A percentile compares a stretch with the other conserved stretches of the same genome.
phyloP scores from a whole-genome alignment of 2,329 filamentous ascomycete species.

The Ambrosiella cleistominuta region DNA sequence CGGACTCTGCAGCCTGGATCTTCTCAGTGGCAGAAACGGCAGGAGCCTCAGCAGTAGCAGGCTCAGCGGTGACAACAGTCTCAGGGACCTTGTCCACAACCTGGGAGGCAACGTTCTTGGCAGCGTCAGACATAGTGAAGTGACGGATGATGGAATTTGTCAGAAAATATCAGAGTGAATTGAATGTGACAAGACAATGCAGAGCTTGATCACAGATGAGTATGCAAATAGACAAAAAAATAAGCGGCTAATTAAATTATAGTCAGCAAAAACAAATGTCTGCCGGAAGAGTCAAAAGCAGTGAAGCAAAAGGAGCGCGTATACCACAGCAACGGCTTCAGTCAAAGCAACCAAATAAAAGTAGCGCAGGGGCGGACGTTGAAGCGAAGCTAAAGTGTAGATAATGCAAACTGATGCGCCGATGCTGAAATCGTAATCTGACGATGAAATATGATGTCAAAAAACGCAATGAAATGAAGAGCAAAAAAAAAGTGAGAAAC shows the following conservation, averaged over 20 bases:
- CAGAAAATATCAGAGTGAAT: no score
- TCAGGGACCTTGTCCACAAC: not conserved
- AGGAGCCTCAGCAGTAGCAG: not conserved
- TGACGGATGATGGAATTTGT: not conserved
- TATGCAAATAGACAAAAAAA: not conserved
- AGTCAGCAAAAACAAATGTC: not conserved
- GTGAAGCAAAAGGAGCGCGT: not conserved
- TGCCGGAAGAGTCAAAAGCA: not conserved
- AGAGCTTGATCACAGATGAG: not conserved
- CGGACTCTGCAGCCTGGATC: not conserved
- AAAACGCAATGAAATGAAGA: not conserved
- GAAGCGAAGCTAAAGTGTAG: not conserved
- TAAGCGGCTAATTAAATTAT: not conserved
- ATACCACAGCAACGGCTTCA: not conserved
- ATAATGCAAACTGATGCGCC: not conserved
- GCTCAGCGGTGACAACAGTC: not conserved
- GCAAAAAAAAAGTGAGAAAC: not conserved
- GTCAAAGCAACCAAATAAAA: not conserved
- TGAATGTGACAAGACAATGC: not conserved
- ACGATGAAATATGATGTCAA: not conserved
- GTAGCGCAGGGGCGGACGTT: not conserved
- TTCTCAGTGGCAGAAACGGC: not conserved
- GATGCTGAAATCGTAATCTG: not conserved
- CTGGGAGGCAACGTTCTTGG: not conserved
- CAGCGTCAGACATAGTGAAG: conserved; percentile 7